Evolutionary conservation across 176 grass and related monocot species (phyloP).

Genomic region (Rhipidocladum racemiflorum): DNA sequence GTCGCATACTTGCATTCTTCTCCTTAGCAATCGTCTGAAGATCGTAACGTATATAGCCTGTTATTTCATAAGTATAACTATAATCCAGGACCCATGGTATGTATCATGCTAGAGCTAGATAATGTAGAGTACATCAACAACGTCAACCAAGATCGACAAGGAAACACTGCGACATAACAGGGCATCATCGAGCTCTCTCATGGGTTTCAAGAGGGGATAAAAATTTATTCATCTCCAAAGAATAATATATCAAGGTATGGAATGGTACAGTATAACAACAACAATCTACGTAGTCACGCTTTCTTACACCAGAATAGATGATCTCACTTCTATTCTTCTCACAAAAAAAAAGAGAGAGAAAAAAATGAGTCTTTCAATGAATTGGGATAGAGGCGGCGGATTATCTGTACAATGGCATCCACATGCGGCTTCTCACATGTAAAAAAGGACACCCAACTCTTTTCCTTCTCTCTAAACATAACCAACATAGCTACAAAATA

Average conservation of each 20-base stretch:
- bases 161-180: too few species aligned
- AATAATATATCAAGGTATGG: neutral
- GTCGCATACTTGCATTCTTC: too few species aligned
- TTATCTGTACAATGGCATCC: constrained; percentile 52
- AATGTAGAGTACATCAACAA: neutral
- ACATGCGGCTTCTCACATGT: constrained; percentile 32
- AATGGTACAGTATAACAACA: constrained; percentile 17
- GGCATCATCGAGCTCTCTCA: neutral
- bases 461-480: constrained; percentile 32
- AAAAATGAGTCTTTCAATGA: constrained; percentile 5
- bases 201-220: neutral
- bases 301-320: constrained; percentile 40
- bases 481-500: constrained; percentile 42
- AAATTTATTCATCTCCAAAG: neutral
- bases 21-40: too few species aligned
- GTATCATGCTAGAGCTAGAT: neutral
- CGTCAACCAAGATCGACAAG: neutral
- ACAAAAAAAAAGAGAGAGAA: neutral
- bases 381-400: constrained; percentile 20
- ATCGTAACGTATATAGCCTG: too few species aligned
- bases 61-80: neutral
- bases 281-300: constrained; percentile 12
- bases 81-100: neutral
- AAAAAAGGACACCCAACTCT: constrained; percentile 34
- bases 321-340: constrained; percentile 29